Evolutionary conservation across 768 basidiomycete species (phyloP).

Genomic region (Botryobasidium botryosum): DNA sequence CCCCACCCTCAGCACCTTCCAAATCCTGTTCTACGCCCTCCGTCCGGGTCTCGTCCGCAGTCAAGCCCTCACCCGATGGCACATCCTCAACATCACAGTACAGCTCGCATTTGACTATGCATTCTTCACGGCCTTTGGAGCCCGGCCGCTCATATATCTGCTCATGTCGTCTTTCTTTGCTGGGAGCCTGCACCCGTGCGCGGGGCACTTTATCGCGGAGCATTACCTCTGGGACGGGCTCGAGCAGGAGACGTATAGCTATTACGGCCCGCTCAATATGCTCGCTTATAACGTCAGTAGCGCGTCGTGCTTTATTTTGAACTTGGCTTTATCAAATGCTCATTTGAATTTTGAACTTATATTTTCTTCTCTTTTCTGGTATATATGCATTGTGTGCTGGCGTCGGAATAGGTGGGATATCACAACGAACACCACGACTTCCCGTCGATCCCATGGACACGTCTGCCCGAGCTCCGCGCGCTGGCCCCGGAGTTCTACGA

Average conservation of each 20-base stretch:
- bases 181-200: conserved; percentile 87
- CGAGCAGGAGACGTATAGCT: conserved; percentile 90
- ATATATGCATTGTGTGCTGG: too few species aligned
- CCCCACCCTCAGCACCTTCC: conserved; percentile 55
- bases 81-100: conserved; percentile 52
- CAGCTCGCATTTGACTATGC: conserved; percentile 60
- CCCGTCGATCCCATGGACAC: conserved; percentile 90
- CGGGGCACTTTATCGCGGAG: conserved; percentile 95
- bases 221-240: conserved; percentile 90
- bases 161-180: conserved; percentile 88
- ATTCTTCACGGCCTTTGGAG: conserved; percentile 34
- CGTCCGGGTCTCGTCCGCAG: conserved; percentile 83
- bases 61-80: conserved; percentile 71
- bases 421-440: conserved; percentile 99
- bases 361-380: conserved; percentile 2
- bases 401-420: conserved; percentile 90
- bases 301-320: conserved; percentile 1
- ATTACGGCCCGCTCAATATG: conserved; percentile 82
- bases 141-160: conserved; percentile 48
- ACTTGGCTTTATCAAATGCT: too few species aligned
- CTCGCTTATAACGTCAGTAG: conserved; percentile 78
- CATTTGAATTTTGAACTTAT: too few species aligned
- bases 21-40: conserved; percentile 94
- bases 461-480: conserved; percentile 61
- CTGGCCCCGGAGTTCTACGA: conserved; percentile 91